phyloP scores from a whole-genome alignment of 495 filamentous ascomycete genomes.

The Pyrenula massariospora region DNA sequence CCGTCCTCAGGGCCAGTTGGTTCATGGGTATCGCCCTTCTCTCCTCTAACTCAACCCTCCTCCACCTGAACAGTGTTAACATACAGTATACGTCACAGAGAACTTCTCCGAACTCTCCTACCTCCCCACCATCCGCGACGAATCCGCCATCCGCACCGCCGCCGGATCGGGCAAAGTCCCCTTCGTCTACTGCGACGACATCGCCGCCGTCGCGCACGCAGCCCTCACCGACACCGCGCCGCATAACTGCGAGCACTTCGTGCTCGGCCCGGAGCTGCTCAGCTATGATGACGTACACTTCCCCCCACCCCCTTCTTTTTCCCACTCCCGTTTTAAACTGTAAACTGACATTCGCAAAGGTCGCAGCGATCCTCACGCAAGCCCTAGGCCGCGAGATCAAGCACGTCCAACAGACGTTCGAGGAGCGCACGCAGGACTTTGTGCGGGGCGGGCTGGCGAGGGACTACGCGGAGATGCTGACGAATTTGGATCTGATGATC shows the following conservation, averaged over 20 bases:
- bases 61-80: too few relatives aligned
- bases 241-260: constrained; percentile 28
- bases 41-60: too few relatives aligned
- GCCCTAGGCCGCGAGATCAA: constrained; percentile 25
- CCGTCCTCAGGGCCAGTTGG: constrained; percentile 29
- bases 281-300: constrained; percentile 30
- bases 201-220: constrained; percentile 31
- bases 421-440: constrained; percentile 14
- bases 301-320: background rate
- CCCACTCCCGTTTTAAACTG: background rate
- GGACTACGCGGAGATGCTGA: constrained; percentile 20
- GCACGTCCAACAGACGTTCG: constrained; percentile 27
- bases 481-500: constrained; percentile 21
- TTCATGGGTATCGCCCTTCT: constrained; percentile 34
- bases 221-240: constrained; percentile 25
- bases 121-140: constrained; percentile 20
- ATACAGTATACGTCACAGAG: too few relatives aligned
- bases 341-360: constrained; percentile 11
- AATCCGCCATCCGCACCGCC: constrained; percentile 31
- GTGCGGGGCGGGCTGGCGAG: constrained; percentile 17
- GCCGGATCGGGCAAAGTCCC: constrained; percentile 29
- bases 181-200: constrained; percentile 34
- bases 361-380: constrained; percentile 26
- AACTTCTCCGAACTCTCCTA: constrained; percentile 14
- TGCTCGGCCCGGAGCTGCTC: constrained; percentile 34